These are phyloP conservation scores for Aristolochia contorta DNA, from an alignment of 164 flowering plant species.

Conservation along the genomic window DNA sequence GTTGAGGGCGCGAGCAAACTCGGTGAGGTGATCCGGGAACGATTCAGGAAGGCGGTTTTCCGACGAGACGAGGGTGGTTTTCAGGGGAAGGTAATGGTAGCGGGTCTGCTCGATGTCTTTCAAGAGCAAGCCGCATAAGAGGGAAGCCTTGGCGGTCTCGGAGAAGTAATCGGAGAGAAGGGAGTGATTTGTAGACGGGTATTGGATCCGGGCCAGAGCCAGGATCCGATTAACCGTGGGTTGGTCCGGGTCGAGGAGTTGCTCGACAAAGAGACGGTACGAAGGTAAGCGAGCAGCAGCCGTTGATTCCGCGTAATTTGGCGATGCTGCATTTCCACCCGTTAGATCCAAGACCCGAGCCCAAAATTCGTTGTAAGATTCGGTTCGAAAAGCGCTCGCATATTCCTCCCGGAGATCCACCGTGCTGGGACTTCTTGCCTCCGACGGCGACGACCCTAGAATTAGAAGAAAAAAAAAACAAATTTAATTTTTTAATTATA, in stretches of 20 bases:
- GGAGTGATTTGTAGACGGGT: constrained; percentile 16
- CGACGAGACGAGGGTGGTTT: constrained; percentile 4
- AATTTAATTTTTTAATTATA: not conserved
- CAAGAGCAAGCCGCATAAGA: constrained; percentile 34
- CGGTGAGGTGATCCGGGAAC: constrained; percentile 12
- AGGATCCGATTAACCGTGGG: constrained; percentile 33
- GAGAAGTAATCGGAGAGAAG: constrained; percentile 47
- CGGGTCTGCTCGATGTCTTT: constrained; percentile 42
- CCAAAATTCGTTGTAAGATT: constrained; percentile 67
- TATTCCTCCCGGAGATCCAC: constrained; percentile 59
- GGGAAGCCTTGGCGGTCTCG: constrained; percentile 49
- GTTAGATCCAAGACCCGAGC: constrained; percentile 37
- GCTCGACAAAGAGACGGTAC: constrained; percentile 57
- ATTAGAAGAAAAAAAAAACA: not conserved
- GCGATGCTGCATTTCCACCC: constrained; percentile 12
- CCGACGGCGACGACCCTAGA: not conserved
- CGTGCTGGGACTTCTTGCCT: not conserved
- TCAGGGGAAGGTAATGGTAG: constrained; percentile 18
- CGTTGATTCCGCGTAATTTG: constrained; percentile 24
- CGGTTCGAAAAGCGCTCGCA: constrained; percentile 65
- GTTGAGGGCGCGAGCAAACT: constrained; percentile 24
- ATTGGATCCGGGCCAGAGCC: constrained; percentile 3
- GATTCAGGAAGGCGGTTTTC: constrained; percentile 8
- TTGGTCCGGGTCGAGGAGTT: constrained; percentile 63
- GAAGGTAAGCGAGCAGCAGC: constrained; percentile 54